Evolutionary conservation across 495 filamentous ascomycete genomes (phyloP), one percentile per base, ranked within the genome.

Genomic region (Aspergillus baeticus): DNA sequence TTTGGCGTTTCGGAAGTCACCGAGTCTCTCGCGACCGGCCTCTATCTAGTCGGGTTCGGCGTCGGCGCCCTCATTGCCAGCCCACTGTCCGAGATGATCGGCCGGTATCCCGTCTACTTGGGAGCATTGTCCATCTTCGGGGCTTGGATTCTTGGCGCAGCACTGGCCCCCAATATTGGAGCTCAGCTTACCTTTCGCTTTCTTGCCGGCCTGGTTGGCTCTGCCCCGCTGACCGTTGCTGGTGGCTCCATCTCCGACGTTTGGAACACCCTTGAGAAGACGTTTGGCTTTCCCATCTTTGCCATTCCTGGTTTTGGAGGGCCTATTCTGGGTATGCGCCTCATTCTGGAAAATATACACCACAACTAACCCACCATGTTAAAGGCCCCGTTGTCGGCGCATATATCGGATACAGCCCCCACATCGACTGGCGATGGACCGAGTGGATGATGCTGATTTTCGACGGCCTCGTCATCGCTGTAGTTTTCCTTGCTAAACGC

Each of bases 41-140:
- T 87, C 3, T 89, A 83, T 58, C 71, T 90, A 1, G 66, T 84
- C 38, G 87, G 85, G 5, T 88, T 88, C 60, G 85, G 82, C 0
- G 63, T 73, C 13, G 87, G 76, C 13, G 71, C 72, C 0, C 62
- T 82, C 2, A 67, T 82, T 37, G 73, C 76, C 15, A 78, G 80
- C 14, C 79, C 80, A 0, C 51, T 82, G 7, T 79, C 73, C 22
- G 87, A 90, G 58, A 87, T 84, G 1, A 64, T 87, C 14, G 79
- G 78, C 15, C 74, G 78, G 11, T 82, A 83, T 62, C 77, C 80
- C 3, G 76, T 86, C 10, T 88, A 90, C 63, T 77, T 80, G 7
- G 57, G 68, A 1, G 76, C 79, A 0, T 60, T 81, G 13, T 69
- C 70, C 15, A 33, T 83, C 0, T 81, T 76, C 55, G 77, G 79